Evolutionary conservation across 2,329 filamentous ascomycete species (phyloP), one percentile per base, ranked within the genome.

Genomic region (Alternaria solani): DNA sequence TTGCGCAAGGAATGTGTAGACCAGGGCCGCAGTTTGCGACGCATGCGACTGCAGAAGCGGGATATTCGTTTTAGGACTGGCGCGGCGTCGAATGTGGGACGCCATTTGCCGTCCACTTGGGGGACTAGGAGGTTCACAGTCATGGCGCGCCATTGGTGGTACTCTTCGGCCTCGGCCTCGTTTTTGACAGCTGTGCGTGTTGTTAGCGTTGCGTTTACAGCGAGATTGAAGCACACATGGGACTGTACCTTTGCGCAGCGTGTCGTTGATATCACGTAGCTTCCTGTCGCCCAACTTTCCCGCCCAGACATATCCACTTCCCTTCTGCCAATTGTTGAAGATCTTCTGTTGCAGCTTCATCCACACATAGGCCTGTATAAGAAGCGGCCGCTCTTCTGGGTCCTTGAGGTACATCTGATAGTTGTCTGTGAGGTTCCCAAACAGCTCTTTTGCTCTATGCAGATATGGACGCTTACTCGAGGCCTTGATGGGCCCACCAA

Each of bases 361-460:
- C 76, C 76, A 78, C 2, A 78, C 51, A 51, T 73, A 78, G 5
- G 74, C 70, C 60, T 78, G 76, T n/a, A 78, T 71, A 18, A 78
- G 62, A 14, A 77, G 67, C 12, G 76, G 76, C 4, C 76, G 68
- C 30, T 78, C 75, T 3, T 64, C 64, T 2, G 64, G 57, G 48
- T 76, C 65, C 52, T 75, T 75, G 25, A 78, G 69, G 59, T 78
- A 78, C 2, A 68, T 55, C 12, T 60, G 55, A 57, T 75, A 75
- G 56, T 78, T 77, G 57, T 78, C 75, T 5, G 74, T 74, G 16
- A 78, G 64, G 20, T 63, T 66, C 42, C 69, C 66, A 61, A 78
- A 78, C 28, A 78, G 59, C 23, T 76, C 74, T 39, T 68, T 74
- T 7, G 75, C 64, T 5, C 72, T 64, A 36, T 75, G 69, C 4